Conservation (phyloP, 768 basidiomycete genomes). For the Amanita subjunquillea region DNA sequence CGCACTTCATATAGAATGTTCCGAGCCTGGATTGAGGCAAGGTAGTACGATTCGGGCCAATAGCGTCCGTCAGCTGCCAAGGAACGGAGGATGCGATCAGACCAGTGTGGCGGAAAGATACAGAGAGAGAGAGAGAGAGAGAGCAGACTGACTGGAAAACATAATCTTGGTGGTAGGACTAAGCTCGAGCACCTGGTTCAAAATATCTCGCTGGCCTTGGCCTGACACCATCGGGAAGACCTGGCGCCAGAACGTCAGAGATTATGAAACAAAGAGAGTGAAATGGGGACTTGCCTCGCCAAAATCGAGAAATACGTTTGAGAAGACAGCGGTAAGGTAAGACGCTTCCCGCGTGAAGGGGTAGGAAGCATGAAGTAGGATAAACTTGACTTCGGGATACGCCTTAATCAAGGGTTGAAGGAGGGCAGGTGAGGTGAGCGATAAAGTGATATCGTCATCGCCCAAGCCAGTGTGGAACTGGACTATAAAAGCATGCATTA, state of each 20-base stretch:
- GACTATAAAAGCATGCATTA: conserved; percentile 28
- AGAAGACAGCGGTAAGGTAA: conserved; percentile 61
- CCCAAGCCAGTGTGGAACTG: conserved; percentile 41
- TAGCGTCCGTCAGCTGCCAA: conserved; percentile 49
- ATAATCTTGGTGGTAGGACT: conserved; percentile 70
- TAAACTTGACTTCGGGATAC: conserved; percentile 47
- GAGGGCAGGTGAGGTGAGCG: conserved; percentile 49
- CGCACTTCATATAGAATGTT: conserved; percentile 48
- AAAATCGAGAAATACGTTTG: conserved; percentile 72
- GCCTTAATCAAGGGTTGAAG: conserved; percentile 61
- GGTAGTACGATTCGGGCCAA: conserved; percentile 74
- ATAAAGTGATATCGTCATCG: conserved; percentile 57
- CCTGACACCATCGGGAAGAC: conserved; percentile 60
- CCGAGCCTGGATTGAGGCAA: conserved; percentile 56
- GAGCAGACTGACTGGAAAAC: conserved; percentile 59
- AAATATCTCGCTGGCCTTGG: conserved; percentile 47
- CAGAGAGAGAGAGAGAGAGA: not conserved
- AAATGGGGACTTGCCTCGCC: conserved; percentile 38
- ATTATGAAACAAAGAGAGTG: not conserved
- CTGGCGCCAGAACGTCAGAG: conserved; percentile 13
- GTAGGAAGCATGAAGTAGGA: conserved; percentile 70
- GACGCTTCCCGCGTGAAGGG: conserved; percentile 73
- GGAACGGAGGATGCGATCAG: not conserved
- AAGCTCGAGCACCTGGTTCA: conserved; percentile 60
- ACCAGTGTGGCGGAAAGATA: not conserved